Conservation (phyloP, 1,284 basidiomycete genomes). For the Thelephora terrestris region DNA sequence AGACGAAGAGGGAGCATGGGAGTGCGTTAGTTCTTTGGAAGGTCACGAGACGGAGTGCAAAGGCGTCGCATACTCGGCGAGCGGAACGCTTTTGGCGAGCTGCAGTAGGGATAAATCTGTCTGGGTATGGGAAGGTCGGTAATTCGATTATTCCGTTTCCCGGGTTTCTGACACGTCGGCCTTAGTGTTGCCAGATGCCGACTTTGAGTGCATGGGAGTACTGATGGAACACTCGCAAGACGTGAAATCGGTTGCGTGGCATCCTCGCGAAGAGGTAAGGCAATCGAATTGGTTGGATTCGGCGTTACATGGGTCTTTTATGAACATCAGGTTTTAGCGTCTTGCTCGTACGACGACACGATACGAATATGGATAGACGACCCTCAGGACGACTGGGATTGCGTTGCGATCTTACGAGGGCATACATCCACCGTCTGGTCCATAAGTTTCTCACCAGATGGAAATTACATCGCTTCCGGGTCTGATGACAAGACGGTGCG, state of each 20-base stretch:
- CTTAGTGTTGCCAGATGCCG: slow-evolving; percentile 79
- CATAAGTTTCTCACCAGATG: slow-evolving; percentile 74
- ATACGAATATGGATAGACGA: slow-evolving; percentile 94
- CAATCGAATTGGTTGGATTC: slow-evolving; percentile 1
- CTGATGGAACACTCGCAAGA: slow-evolving; percentile 98
- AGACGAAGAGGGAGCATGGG: slow-evolving; percentile 59
- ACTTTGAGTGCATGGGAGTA: slow-evolving; percentile 93
- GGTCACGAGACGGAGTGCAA: slow-evolving; percentile 99
- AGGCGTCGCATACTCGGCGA: slow-evolving; percentile 77
- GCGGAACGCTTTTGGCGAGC: slow-evolving; percentile 80
- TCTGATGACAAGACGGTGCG: slow-evolving; percentile 72
- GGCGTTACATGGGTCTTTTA: slow-evolving; percentile 3
- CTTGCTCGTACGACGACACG: slow-evolving; percentile 94
- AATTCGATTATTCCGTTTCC: neutral
- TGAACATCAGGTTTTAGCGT: slow-evolving; percentile 51
- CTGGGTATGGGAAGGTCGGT: slow-evolving; percentile 96
- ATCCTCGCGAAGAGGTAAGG: slow-evolving; percentile 85
- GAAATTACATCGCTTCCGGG: slow-evolving; percentile 75
- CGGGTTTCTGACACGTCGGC: slow-evolving; percentile 2
- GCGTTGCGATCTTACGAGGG: slow-evolving; percentile 72
- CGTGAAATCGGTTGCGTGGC: slow-evolving; percentile 93
- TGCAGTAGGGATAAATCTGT: slow-evolving; percentile 96
- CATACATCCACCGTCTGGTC: slow-evolving; percentile 91
- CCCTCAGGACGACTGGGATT: slow-evolving; percentile 92
- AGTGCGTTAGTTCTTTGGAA: slow-evolving; percentile 82